Base-by-base conservation (phyloP, 148 eudicot species). In the Polygonum aviculare region DNA sequence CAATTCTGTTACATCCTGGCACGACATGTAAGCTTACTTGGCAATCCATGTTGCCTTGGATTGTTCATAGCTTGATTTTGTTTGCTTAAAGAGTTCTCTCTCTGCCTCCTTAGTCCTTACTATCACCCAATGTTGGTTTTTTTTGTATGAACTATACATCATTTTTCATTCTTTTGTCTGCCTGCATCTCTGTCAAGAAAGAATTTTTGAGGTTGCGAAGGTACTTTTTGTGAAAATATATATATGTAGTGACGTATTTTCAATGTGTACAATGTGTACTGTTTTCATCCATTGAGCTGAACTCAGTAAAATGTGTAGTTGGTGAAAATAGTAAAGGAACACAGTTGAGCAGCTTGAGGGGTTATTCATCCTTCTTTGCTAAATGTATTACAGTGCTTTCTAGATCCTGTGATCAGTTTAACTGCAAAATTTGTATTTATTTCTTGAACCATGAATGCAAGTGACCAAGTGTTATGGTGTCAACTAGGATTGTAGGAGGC, bases 1-100 rank as follows among this genome's bases (percentile, higher is more conserved):
- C 97, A 95, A 76, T 92, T 95, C 70, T 87, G 96, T 79, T 95
- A 84, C 88, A 95, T 95, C 74, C 90, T 95, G 76, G 97, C 89
- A 70, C 92, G 93, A 41, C 98, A 90, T 80, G 98, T 94, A 87
- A 90, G 96, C 84, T 4, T 49, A 40, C 3, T 48, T 57, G 63
- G 78, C 62, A 73, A 71, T 38, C 38, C 63, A 31, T 69, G 4
- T n/a, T 26, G 52, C 52, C 50, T 63, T 78, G 15, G 22, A n/a
- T 31, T 69, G 9, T 4, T 52, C 55, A 19, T 41, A 67, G 21
- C 47, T 40, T 65, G 73, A 74, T 31, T 52, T 76, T 72, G 16
- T 69, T 75, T 55, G 65, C 31, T 26, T 4, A 22, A 77, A 12
- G 22, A 12, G 40, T 62, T 72, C 67, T 60, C 21, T 49, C 72